Conservation (phyloP, 1,139 yeast genomes). For the Zygosaccharomyces sapae region DNA sequence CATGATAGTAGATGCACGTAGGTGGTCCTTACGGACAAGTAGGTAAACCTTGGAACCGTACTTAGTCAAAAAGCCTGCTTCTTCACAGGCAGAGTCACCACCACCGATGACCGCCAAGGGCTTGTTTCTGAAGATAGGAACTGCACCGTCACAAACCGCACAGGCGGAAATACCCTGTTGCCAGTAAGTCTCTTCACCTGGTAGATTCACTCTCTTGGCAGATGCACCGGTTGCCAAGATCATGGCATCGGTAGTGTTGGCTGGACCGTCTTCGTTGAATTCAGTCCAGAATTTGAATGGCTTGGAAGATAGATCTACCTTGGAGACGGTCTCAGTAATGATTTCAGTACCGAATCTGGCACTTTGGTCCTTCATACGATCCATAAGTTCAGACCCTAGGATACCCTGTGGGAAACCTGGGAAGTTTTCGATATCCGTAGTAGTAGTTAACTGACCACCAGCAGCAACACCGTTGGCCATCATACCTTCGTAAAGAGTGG, state of each 20-base stretch:
- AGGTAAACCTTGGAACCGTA: slow-evolving; percentile 93
- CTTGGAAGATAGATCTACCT: slow-evolving; percentile 76
- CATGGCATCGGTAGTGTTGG: slow-evolving; percentile 87
- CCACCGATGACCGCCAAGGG: slow-evolving; percentile 98
- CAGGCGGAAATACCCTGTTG: slow-evolving; percentile 98
- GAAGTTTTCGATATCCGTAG: slow-evolving; percentile 95
- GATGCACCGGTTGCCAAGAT: slow-evolving; percentile 96
- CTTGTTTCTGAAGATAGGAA: slow-evolving; percentile 95
- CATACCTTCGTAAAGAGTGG: slow-evolving; percentile 91
- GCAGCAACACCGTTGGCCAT: slow-evolving; percentile 98
- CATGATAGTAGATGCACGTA: slow-evolving; percentile 95
- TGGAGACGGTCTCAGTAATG: slow-evolving; percentile 89
- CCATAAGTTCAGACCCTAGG: slow-evolving; percentile 84
- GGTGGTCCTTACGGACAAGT: slow-evolving; percentile 87
- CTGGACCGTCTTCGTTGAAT: slow-evolving; percentile 82
- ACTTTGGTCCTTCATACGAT: slow-evolving; percentile 86
- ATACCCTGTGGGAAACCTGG: slow-evolving; percentile 98
- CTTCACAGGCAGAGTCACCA: slow-evolving; percentile 99
- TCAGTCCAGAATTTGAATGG: slow-evolving; percentile 98
- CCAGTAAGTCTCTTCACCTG: slow-evolving; percentile 98
- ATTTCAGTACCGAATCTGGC: slow-evolving; percentile 85
- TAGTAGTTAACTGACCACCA: slow-evolving; percentile 97
- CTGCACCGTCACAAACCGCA: slow-evolving; percentile 99
- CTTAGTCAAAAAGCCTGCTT: slow-evolving; percentile 91
- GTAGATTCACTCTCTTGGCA: slow-evolving; percentile 86